Evolutionary conservation across 768 basidiomycete genomes (phyloP).

Genomic region (Lactifluus subvellereus): DNA sequence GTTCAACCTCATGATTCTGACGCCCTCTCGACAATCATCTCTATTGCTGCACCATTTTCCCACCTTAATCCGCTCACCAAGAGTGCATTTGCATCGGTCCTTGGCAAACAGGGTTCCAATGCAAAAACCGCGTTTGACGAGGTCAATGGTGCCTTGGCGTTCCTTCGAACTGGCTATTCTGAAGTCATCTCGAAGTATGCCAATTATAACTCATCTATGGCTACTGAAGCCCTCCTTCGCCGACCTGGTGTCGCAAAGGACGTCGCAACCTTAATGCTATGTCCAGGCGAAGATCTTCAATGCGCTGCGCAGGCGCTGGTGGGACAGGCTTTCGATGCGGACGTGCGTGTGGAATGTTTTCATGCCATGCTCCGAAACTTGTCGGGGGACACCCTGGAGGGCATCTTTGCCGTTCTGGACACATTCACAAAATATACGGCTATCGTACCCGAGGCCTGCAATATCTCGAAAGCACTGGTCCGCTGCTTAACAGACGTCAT

Average conservation of each 20-base stretch:
- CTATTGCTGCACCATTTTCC: conserved; percentile 50
- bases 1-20: conserved; percentile 53
- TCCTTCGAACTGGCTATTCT: conserved; percentile 57
- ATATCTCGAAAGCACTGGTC: conserved; percentile 83
- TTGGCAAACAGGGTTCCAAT: conserved; percentile 30
- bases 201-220: conserved; percentile 50
- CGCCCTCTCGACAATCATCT: conserved; percentile 53
- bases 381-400: conserved; percentile 61
- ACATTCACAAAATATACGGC: conserved; percentile 59
- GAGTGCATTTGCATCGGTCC: conserved; percentile 41
- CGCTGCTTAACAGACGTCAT: conserved; percentile 90
- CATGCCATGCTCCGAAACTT: conserved; percentile 65
- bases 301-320: conserved; percentile 72
- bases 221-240: conserved; percentile 50
- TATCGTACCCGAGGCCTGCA: conserved; percentile 77
- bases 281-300: conserved; percentile 72
- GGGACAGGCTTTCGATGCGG: conserved; percentile 84
- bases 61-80: conserved; percentile 60
- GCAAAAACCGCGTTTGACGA: conserved; percentile 39
- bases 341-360: conserved; percentile 83
- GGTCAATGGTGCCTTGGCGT: conserved; percentile 55
- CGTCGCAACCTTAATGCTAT: conserved; percentile 67
- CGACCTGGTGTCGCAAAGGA: conserved; percentile 52
- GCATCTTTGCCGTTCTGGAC: conserved; percentile 61
- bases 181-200: conserved; percentile 58